phyloP scores from a whole-genome alignment of 805 yeast genomes.

The Wickerhamiella occidentalis region DNA sequence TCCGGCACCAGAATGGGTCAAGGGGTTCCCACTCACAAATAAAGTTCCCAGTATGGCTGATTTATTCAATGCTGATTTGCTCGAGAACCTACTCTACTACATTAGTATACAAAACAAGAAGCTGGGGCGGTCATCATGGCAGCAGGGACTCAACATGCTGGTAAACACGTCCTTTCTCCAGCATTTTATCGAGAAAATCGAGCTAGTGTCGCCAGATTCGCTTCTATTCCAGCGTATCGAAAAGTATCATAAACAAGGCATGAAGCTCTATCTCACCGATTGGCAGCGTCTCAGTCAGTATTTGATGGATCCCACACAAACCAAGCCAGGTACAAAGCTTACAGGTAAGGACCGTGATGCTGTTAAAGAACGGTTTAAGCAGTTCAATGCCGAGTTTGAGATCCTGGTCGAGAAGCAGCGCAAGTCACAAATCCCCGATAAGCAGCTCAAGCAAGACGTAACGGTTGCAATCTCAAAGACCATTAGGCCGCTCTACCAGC shows the following conservation, averaged over 20 bases:
- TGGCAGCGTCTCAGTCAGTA: conserved; percentile 74
- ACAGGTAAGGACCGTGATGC: conserved; percentile 56
- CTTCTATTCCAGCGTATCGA: conserved; percentile 32
- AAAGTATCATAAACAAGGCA: conserved; percentile 38
- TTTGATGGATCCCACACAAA: conserved; percentile 69
- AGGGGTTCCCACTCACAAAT: conserved; percentile 31
- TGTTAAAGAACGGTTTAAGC: conserved; percentile 72
- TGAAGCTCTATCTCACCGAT: conserved; percentile 50
- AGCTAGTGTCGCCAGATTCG: conserved; percentile 27
- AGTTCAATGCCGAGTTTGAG: conserved; percentile 75
- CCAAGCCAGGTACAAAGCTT: conserved; percentile 37
- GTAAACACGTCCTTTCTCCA: conserved; percentile 18
- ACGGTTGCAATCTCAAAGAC: conserved; percentile 53
- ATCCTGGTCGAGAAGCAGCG: conserved; percentile 56
- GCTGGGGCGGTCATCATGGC: conserved; percentile 17
- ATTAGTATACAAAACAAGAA: conserved; percentile 20
- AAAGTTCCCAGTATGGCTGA: conserved; percentile 26
- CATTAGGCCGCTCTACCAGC: conserved; percentile 70
- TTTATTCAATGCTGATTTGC: conserved; percentile 59
- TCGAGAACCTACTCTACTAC: conserved; percentile 59
- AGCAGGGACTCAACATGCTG: conserved; percentile 34
- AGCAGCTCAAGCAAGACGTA: conserved; percentile 48
- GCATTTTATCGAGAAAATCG: conserved; percentile 31
- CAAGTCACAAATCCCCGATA: conserved; percentile 53
- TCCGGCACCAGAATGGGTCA: conserved; percentile 43